Evolutionary conservation across 495 filamentous ascomycete species (phyloP), one percentile per base, ranked within the genome.

Genomic region (Daldinia childiae): DNA sequence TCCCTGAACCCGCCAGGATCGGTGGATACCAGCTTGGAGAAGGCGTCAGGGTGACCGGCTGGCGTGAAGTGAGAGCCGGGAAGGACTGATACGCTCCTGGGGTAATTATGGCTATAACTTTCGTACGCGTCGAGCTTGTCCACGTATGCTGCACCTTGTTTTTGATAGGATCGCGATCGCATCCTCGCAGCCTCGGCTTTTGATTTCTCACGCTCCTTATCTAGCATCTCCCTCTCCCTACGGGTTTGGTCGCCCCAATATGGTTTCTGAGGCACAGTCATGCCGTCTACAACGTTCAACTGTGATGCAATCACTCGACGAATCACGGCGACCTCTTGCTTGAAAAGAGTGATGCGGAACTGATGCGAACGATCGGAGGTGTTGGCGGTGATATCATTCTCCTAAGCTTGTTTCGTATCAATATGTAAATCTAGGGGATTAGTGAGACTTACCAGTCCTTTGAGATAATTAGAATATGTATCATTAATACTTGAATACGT

Each of bases 271-370:
- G 57, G 57, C 7, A 51, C 15, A 9, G 26, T 65, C 66, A 73
- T 66, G 1, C 51, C 62, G 6, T 66, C 70, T 60, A 55, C 32
- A 27, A 66, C 32, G 11, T 50, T 59, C 51, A 63, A 27, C 58
- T 75, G 62, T 57, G 71, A 69, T 26, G 65, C 45, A 65, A 80
- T 50, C 17, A 75, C 80, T 17, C 69, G 68, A 19, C 66, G 71
- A 12, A 83, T 79, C 24, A 79, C 74, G 27, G 69, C 68, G 24
- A 83, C 69, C 64, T 84, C 80, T 68, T 83, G 78, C 24, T 78
- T 74, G 7, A 83, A 73, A 15, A 76, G 69, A 8, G 66, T 68
- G 19, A 84, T 75, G 24, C 74, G 66, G 59, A 79, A 68, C 58
- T 84, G 79, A 54, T 82, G 76, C n/a, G 69, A 67, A 34, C 77